Base-by-base conservation (phyloP, 257 asterid species). In the Avicennia marina region DNA sequence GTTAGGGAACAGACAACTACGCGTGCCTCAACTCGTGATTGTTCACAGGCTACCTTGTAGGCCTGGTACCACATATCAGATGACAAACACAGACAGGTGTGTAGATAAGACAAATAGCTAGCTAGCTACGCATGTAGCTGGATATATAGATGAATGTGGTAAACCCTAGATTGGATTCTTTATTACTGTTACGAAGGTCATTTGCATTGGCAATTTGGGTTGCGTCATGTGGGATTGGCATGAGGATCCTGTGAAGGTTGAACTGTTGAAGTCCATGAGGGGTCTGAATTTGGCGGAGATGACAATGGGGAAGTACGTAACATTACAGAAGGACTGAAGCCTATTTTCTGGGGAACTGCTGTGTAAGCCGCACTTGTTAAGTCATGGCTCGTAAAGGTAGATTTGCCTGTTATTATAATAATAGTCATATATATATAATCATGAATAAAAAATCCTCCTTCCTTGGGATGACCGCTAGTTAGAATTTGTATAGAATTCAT, bases 231-330 rank as follows among this genome's bases (percentile, higher is more conserved):
- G 9, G 62, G 27, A 31, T 51, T 63, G 25, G 12, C 56, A 50
- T 59, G 51, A 53, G 38, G 47, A 33, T 55, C 74, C 46, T 62
- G 69, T 62, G 74, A 68, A 2, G 33, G 33, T 2, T 29, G 33
- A 7, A 29, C 40, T 58, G 18, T 0, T 43, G 16, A 8, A 43
- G 44, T 17, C 44, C 16, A 20, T 5, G 10, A 53, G 27, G 33
- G n/a, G 6, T 18, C 44, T 13, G 8, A 46, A 46, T 20, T 46
- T 11, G 32, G 31, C 13, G 15, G 38, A 25, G 21, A 6, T n/a
- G 38, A 19, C 13, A 6, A 53, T n/a, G n/a, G n/a, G n/a, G n/a
- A n/a, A n/a, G n/a, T n/a, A n/a, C n/a, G n/a, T n/a, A n/a, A n/a
- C n/a, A n/a, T n/a, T n/a, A n/a, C 13, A 32, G 17, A 17, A 2